Base-by-base conservation (phyloP, 805 yeast genomes). In the Candida awuae region DNA sequence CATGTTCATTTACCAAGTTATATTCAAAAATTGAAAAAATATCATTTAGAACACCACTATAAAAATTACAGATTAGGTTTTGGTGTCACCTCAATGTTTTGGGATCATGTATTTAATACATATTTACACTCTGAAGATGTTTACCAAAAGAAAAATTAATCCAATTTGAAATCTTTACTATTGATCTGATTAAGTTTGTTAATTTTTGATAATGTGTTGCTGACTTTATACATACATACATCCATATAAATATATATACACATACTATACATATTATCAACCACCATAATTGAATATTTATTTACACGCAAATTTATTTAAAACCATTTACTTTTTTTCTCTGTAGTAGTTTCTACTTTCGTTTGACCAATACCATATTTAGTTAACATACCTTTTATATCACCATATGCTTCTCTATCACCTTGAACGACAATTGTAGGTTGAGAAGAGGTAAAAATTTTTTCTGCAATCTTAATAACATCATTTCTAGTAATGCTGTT, bases 41-140 rank as follows among this genome's bases (percentile, higher is more conserved):
- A 86, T 58, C 99, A 92, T 61, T 72, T 92, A 63, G 97, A 90
- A 61, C 99, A 92, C 63, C 99, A 92, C 59, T 92, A 92, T 70
- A 88, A 90, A 68, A 90, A 92, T 64, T 92, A 85, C 62, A 95
- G 94, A 63, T 66, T 88, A 51, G 99, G 97, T 1, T 92, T 88
- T 52, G 99, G 99, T 50, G 97, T 92, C 46, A 86, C 97, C 22
- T 74, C 87, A 45, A 78, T 75, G 64, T 85, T 85, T 63, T 92
- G 98, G 98, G 98, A 92, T 61, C 72, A 65, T 20, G 84, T 92
- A 9, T 92, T 92, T 59, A 84, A 83, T 42, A 90, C 97, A 29
- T 80, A 77, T 48, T 67, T 86, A 53, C 70, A 73, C 32, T 66
- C 66, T 17, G 63, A 62, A 30, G 58, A 54, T 35, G 69, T 76